Evolutionary conservation across 805 yeast genomes (phyloP).

Genomic region (Ogataea neopini): DNA sequence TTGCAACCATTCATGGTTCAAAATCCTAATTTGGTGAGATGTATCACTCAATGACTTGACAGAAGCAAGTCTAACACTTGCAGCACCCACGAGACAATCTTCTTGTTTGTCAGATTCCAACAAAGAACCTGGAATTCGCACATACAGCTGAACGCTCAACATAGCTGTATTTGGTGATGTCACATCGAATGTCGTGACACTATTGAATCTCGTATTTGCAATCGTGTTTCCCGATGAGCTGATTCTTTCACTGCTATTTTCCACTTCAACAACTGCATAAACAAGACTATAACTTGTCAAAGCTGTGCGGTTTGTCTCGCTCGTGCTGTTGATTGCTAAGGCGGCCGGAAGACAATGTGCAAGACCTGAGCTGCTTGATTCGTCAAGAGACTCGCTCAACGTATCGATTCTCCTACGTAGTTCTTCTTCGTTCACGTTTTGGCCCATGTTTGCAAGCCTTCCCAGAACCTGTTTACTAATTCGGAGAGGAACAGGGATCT

Average conservation of each 20-base stretch:
- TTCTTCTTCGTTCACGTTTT: slow-evolving; percentile 36
- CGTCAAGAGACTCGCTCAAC: slow-evolving; percentile 31
- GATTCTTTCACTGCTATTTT: slow-evolving; percentile 86
- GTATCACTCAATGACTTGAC: slow-evolving; percentile 17
- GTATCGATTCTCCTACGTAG: slow-evolving; percentile 36
- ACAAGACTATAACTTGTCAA: slow-evolving; percentile 48
- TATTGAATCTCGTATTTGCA: slow-evolving; percentile 78
- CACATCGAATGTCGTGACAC: slow-evolving; percentile 89
- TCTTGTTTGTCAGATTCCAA: slow-evolving; percentile 43
- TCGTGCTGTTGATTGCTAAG: slow-evolving; percentile 32
- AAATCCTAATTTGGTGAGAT: slow-evolving; percentile 51
- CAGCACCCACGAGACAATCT: slow-evolving; percentile 77
- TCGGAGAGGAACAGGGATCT: slow-evolving; percentile 68
- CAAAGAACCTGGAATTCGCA: slow-evolving; percentile 69
- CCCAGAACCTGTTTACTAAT: slow-evolving; percentile 62
- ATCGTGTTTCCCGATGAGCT: slow-evolving; percentile 86
- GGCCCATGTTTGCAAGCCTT: slow-evolving; percentile 64
- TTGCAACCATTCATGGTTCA: slow-evolving; percentile 62
- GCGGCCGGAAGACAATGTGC: slow-evolving; percentile 48
- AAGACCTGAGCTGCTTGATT: slow-evolving; percentile 29
- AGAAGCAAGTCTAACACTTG: slow-evolving; percentile 53
- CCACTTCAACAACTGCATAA: slow-evolving; percentile 89
- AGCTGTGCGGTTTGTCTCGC: slow-evolving; percentile 62
- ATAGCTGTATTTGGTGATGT: slow-evolving; percentile 46
- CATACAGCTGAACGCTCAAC: slow-evolving; percentile 75